These are phyloP conservation scores for Lachancea sp. DNA, from an alignment of 805 yeast genomes.

Conservation along the genomic window DNA sequence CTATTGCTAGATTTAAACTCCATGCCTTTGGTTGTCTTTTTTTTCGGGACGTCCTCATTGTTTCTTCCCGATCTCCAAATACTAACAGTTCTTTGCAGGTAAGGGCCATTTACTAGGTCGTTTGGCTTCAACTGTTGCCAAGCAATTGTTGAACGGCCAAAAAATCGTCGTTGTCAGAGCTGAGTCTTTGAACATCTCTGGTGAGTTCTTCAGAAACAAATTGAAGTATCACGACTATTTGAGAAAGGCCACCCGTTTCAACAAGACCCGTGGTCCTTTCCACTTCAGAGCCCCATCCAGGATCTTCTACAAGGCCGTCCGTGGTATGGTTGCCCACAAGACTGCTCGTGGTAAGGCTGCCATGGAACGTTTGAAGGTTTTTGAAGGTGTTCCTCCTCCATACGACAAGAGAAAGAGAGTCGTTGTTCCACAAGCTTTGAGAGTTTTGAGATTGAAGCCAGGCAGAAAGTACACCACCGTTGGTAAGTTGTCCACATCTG, in stretches of 20 bases:
- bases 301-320: slow-evolving; percentile 98
- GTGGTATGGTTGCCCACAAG: slow-evolving; percentile 99
- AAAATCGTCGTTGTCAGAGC: slow-evolving; percentile 95
- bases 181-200: slow-evolving; percentile 97
- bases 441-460: slow-evolving; percentile 98
- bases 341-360: slow-evolving; percentile 99
- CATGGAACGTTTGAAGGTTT: slow-evolving; percentile 97
- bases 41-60: neutral
- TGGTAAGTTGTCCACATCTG: slow-evolving; percentile 91
- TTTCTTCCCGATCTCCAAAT: neutral
- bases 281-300: slow-evolving; percentile 99
- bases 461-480: slow-evolving; percentile 99
- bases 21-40: neutral
- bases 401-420: slow-evolving; percentile 99
- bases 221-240: slow-evolving; percentile 99
- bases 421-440: slow-evolving; percentile 98
- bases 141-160: slow-evolving; percentile 97
- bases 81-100: slow-evolving; percentile 37
- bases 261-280: slow-evolving; percentile 99
- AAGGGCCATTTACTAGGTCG: slow-evolving; percentile 99
- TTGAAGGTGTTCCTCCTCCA: slow-evolving; percentile 99
- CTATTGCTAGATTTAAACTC: too few species aligned
- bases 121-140: slow-evolving; percentile 97
- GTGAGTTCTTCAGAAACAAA: slow-evolving; percentile 99
- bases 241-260: slow-evolving; percentile 98